Evolutionary conservation across 75 land plant species (phyloP), one percentile per base, ranked within the genome.

Genomic region (Picea glauca): DNA sequence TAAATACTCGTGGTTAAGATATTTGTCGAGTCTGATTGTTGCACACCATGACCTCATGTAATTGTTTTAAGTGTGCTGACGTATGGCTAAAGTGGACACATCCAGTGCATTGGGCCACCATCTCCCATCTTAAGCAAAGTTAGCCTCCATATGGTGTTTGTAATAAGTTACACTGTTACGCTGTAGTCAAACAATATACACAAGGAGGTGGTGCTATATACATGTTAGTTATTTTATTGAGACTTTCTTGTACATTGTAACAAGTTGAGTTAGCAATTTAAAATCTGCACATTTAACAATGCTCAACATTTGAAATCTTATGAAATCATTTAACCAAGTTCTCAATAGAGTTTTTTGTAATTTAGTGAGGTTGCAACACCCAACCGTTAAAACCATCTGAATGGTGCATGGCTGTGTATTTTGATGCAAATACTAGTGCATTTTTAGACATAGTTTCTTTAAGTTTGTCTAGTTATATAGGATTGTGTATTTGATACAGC

Each of bases 211-310:
- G 54, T 50, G 11, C 12, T 50, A 50, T 50, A 50, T 50, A 8
- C 54, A 50, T 50, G 5, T 17, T 43, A 8, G n/a, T 35, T 32
- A 70, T 70, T 70, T 70, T 70, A 70, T 1, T 18, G 73, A 70
- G 72, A 68, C 40, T 68, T 4, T 66, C 13, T 66, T 50, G 11
- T 50, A 50, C 54, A 50, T 50, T 9, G 11, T 70, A 70, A 35
- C 8, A 54, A 43, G 73, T n/a, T 70, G 38, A 70, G 73, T 43
- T 40, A 33, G 35, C 73, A 70, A 70, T 50, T 66, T 38, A 66
- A 66, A 18, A 33, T 66, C 70, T 14, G 17, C 8, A 40, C 11
- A 35, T 11, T 38, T 35, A 20, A 68, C 11, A n/a, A 50, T 50
- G 20, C 6, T 66, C 54, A 70, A 8, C 6, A 40, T 70, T 70